These are phyloP conservation scores for Acmispon strigosus DNA, from an alignment of 306 rosid genomes.

Conservation along the genomic window DNA sequence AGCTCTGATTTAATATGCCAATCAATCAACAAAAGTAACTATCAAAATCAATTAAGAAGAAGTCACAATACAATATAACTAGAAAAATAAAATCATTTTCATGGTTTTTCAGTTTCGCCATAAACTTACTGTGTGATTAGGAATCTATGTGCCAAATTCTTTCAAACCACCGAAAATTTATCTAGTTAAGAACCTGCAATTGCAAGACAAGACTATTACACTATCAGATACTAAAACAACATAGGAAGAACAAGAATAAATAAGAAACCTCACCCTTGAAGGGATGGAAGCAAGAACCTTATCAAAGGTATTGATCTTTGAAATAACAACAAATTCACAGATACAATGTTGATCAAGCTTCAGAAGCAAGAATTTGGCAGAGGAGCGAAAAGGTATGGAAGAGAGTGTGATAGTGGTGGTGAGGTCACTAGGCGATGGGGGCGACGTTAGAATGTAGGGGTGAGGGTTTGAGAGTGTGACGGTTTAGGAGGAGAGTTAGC, in stretches of 20 bases:
- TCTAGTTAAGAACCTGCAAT: constrained; percentile 77
- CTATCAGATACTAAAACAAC: too few species aligned
- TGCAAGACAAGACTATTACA: background rate
- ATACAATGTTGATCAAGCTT: too few species aligned
- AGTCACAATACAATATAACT: background rate
- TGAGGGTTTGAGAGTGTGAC: too few species aligned
- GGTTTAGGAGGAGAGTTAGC: too few species aligned
- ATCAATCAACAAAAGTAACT: background rate
- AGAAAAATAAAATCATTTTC: background rate
- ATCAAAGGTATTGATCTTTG: too few species aligned
- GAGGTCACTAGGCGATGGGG: too few species aligned
- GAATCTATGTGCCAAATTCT: constrained; percentile 64
- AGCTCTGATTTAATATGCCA: background rate
- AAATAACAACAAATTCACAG: too few species aligned
- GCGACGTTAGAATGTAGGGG: too few species aligned
- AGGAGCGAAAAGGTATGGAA: too few species aligned
- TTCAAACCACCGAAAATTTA: constrained; percentile 97
- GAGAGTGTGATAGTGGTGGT: too few species aligned
- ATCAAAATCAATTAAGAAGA: background rate
- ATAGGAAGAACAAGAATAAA: background rate
- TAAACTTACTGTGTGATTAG: constrained; percentile 7
- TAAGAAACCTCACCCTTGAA: constrained; percentile 67
- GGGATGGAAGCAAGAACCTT: constrained; percentile 97
- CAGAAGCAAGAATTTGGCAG: too few species aligned
- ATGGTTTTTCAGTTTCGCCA: background rate